Evolutionary conservation across 331 rosid genomes (phyloP), one percentile per base, ranked within the genome.

Genomic region (Pyrus hybrid): DNA sequence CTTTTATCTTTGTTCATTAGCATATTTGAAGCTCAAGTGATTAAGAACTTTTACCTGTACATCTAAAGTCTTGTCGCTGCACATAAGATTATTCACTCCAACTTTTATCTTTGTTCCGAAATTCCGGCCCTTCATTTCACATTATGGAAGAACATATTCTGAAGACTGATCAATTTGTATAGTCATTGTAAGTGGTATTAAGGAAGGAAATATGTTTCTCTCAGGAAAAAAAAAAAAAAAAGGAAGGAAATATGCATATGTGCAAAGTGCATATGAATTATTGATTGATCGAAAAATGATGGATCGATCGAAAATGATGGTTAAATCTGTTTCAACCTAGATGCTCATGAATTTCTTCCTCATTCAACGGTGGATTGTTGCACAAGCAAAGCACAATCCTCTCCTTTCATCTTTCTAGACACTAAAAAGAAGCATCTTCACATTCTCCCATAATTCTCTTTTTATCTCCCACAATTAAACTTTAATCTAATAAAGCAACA

Each of bases 341-440:
- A 11, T 61, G 2, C 20, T 41, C 58, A 29, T 30, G 68, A 8
- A 63, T 72, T 63, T 28, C 41, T 77, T 58, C 68, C 77, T 61
- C 68, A 70, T 81, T 80, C 76, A 72, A 67, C 63, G 68, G 85
- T 29, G 74, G 76, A 88, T 86, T 85, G 70, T 51, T 61, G 81
- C 81, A 57, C 43, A 90, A 83, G 91, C 84, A 90, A 88, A 85
- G 93, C 85, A 88, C 88, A 86, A 58, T 71, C 83, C 77, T 83
- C 84, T 79, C 77, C 80, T 78, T 84, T 71, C 25, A 71, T 33
- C 67, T 80, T 62, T 77, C 47, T 56, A 51, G 33, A 80, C 80
- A 30, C 51, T 69, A 41, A 77, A 66, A 75, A 75, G 33, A 72
- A 75, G 72, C 85, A 80, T 75, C 85, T 77, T 75, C 82, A 71